Conservation (phyloP, 768 basidiomycete species). For the Suillus luteus region DNA sequence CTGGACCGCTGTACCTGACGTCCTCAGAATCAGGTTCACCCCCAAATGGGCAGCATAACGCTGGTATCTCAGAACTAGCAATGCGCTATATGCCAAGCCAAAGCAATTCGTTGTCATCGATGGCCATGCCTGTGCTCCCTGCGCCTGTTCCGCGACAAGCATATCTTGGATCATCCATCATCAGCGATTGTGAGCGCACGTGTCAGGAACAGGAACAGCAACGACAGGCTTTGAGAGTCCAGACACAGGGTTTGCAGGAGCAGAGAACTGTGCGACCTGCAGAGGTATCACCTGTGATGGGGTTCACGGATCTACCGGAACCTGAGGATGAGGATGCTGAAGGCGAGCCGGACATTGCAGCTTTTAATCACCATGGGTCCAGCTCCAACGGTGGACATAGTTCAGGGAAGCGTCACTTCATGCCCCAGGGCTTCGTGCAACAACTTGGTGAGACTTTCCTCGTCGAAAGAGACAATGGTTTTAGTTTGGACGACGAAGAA, state of each 20-base stretch:
- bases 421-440: constrained; percentile 20
- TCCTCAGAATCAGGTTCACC: not conserved
- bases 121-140: constrained; percentile 24
- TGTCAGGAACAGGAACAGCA: constrained; percentile 41
- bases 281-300: constrained; percentile 35
- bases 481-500: constrained; percentile 23
- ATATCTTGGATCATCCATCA: constrained; percentile 32
- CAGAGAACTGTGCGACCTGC: constrained; percentile 36
- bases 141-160: constrained; percentile 37
- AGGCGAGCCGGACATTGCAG: constrained; percentile 33
- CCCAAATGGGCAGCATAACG: constrained; percentile 2
- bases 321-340: constrained; percentile 39
- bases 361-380: constrained; percentile 29
- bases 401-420: constrained; percentile 22
- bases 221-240: constrained; percentile 32
- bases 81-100: constrained; percentile 27
- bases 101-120: constrained; percentile 24
- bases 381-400: constrained; percentile 27
- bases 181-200: constrained; percentile 38
- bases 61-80: constrained; percentile 17
- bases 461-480: constrained; percentile 21
- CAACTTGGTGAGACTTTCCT: constrained; percentile 22
- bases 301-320: constrained; percentile 31
- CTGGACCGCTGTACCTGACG: not conserved
- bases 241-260: constrained; percentile 35